A percentile compares a stretch with the other conserved stretches of the same genome.
Conservation (phyloP, 768 basidiomycete genomes). For the Terana coerulea region DNA sequence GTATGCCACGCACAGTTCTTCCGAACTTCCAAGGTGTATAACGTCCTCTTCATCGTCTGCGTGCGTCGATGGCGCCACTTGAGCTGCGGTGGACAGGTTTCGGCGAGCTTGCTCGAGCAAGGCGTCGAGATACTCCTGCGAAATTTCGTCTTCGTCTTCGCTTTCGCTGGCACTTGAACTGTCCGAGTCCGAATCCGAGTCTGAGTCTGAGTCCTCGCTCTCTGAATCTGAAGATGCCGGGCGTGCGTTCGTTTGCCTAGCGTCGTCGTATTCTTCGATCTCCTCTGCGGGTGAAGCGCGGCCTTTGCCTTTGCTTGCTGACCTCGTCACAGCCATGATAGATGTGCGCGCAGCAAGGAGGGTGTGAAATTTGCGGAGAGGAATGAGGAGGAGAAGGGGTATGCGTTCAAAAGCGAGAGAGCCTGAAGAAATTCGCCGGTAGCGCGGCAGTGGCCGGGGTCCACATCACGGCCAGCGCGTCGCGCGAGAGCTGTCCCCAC, state of each 20-base stretch:
- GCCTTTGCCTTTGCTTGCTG: slow-evolving; percentile 41
- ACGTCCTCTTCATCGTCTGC: slow-evolving; percentile 47
- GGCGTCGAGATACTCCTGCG: slow-evolving; percentile 57
- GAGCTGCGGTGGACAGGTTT: slow-evolving; percentile 33
- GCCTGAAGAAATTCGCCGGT: background rate
- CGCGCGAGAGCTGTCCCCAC: background rate
- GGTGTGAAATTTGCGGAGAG: background rate
- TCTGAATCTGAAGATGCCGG: background rate
- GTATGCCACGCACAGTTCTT: too few species aligned
- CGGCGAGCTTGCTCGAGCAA: slow-evolving; percentile 59
- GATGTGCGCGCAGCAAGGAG: background rate
- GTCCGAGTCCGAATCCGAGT: slow-evolving; percentile 31
- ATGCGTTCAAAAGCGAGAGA: background rate
- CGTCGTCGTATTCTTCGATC: background rate
- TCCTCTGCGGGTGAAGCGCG: slow-evolving; percentile 21
- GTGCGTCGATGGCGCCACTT: background rate
- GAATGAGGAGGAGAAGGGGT: background rate
- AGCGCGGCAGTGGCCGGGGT: slow-evolving; percentile 8
- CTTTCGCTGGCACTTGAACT: slow-evolving; percentile 24
- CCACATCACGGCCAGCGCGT: background rate
- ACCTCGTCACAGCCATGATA: slow-evolving; percentile 14
- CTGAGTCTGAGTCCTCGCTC: slow-evolving; percentile 31
- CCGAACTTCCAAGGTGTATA: slow-evolving; percentile 37
- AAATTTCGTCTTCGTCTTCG: slow-evolving; percentile 48
- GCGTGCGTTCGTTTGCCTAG: background rate